A percentile compares a stretch with the other conserved stretches of the same genome.
Evolutionary conservation across 2,329 filamentous ascomycete species (phyloP).

Genomic region (Metarhizium humberi): DNA sequence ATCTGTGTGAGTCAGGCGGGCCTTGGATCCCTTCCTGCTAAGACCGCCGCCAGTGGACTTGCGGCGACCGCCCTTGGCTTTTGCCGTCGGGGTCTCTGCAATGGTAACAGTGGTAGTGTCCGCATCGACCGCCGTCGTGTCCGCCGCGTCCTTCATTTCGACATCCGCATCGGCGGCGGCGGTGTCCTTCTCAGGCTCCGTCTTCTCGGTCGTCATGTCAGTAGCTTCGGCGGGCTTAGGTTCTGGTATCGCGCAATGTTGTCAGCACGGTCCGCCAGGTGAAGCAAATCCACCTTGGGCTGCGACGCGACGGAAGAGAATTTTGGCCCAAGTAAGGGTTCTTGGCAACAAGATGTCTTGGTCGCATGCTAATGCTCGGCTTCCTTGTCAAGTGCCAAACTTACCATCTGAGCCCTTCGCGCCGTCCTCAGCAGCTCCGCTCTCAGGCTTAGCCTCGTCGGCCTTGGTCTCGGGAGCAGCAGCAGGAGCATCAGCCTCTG

Average conservation of each 20-base stretch:
- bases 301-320: background rate
- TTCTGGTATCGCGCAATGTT: conserved; percentile 13
- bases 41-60: conserved; percentile 70
- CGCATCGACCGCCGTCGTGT: conserved; percentile 2
- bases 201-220: conserved; percentile 20
- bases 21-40: conserved; percentile 75
- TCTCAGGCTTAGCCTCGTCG: conserved; percentile 13
- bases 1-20: conserved; percentile 61
- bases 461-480: conserved; percentile 13
- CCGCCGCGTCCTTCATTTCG: conserved; percentile 40
- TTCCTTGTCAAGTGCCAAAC: conserved; percentile 9
- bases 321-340: background rate
- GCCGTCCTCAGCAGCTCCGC: conserved; percentile 18
- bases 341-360: background rate
- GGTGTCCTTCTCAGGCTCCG: conserved; percentile 17
- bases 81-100: conserved; percentile 20
- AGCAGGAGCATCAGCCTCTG: conserved; percentile 18
- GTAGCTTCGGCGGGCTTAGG: conserved; percentile 10
- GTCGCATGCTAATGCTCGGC: background rate
- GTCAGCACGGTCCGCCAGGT: conserved; percentile 8
- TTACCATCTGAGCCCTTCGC: conserved; percentile 22
- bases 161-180: conserved; percentile 29
- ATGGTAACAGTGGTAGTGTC: conserved; percentile 14
- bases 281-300: background rate
- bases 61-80: conserved; percentile 54